phyloP scores from a whole-genome alignment of 164 flowering plant species.

The Kalanchoe fedtschenkoi region DNA sequence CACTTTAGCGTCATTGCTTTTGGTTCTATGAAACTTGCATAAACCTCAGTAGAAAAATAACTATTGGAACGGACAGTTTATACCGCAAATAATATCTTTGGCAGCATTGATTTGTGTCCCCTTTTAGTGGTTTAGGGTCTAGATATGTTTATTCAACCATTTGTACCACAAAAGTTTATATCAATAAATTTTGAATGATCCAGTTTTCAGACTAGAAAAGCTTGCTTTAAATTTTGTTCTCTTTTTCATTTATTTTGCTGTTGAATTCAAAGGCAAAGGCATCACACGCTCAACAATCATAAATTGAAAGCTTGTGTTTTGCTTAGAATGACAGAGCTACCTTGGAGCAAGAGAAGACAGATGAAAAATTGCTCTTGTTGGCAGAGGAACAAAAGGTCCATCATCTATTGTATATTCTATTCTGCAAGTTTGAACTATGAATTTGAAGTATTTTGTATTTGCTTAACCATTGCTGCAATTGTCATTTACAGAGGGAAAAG shows the following conservation, averaged over 20 bases:
- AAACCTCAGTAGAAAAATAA: no score
- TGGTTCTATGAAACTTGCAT: no score
- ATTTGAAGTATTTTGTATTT: neutral
- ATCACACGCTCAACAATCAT: neutral
- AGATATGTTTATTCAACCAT: no score
- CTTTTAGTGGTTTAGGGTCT: neutral
- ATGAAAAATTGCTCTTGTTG: slow-evolving; percentile 45
- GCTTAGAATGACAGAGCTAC: slow-evolving; percentile 58
- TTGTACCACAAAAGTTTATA: no score
- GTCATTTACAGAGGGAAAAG: slow-evolving; percentile 41
- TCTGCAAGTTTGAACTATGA: neutral
- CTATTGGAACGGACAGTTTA: no score
- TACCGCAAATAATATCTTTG: neutral
- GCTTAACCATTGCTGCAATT: neutral
- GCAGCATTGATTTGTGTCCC: neutral
- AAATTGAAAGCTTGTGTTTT: neutral
- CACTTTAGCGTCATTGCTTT: neutral
- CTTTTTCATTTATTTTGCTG: neutral
- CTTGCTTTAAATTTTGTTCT: no score
- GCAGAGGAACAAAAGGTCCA: slow-evolving; percentile 65
- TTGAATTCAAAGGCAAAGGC: neutral
- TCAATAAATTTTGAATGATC: no score
- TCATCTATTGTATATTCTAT: slow-evolving; percentile 1
- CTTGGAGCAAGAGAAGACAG: slow-evolving; percentile 53
- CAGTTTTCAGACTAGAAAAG: neutral